These are phyloP conservation scores for Verticillium tricorpus DNA, from an alignment of 2,329 filamentous ascomycete genomes.

Conservation along the genomic window DNA sequence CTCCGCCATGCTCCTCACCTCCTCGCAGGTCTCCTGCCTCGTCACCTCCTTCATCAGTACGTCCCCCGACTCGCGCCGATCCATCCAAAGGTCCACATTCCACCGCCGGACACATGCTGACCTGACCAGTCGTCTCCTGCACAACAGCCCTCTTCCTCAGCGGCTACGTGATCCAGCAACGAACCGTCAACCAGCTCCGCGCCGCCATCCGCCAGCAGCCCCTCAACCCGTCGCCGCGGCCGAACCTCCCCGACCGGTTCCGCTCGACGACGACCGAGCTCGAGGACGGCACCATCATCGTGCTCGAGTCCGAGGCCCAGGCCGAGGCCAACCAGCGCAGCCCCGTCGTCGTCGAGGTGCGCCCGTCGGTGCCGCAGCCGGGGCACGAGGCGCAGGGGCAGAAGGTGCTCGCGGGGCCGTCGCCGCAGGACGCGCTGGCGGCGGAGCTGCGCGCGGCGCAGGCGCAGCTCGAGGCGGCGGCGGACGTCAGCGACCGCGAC, in stretches of 20 bases:
- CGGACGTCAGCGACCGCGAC: slow-evolving; percentile 12
- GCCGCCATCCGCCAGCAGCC: slow-evolving; percentile 57
- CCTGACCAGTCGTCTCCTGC: slow-evolving; percentile 61
- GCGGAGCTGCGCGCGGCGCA: slow-evolving; percentile 25
- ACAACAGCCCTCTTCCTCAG: slow-evolving; percentile 81
- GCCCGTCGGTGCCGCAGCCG: slow-evolving; percentile 22
- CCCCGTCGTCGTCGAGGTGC: slow-evolving; percentile 28
- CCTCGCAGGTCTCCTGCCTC: slow-evolving; percentile 65
- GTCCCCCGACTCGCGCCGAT: slow-evolving; percentile 17
- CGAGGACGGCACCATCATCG: slow-evolving; percentile 39
- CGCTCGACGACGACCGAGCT: slow-evolving; percentile 39
- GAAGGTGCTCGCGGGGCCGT: not conserved
- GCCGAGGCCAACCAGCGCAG: slow-evolving; percentile 19
- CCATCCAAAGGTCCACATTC: slow-evolving; percentile 8
- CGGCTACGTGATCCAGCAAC: slow-evolving; percentile 83
- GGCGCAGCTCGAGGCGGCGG: slow-evolving; percentile 17
- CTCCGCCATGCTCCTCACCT: slow-evolving; percentile 53
- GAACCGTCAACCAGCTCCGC: slow-evolving; percentile 74
- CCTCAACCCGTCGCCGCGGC: slow-evolving; percentile 40
- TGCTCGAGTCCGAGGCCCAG: slow-evolving; percentile 30
- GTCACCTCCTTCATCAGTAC: slow-evolving; percentile 61
- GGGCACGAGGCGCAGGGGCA: slow-evolving; percentile 17
- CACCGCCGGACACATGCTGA: not conserved
- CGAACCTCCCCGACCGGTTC: slow-evolving; percentile 48
- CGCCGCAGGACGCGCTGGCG: slow-evolving; percentile 20